Base-by-base conservation (phyloP, 148 eudicot genomes). In the Camellia lanceoleosa region DNA sequence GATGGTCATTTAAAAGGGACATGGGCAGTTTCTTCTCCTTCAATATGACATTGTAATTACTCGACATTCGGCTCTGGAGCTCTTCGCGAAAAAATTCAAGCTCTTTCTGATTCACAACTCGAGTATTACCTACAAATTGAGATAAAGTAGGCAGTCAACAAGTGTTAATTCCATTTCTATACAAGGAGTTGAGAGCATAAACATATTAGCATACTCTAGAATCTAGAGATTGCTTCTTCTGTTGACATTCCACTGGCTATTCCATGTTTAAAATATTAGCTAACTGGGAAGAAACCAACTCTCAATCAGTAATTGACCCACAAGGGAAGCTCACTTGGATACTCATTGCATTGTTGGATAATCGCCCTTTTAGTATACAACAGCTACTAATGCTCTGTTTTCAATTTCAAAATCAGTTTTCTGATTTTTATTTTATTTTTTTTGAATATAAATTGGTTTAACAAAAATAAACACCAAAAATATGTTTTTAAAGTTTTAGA, bases 31-130 rank as follows among this genome's bases (percentile, higher is more conserved):
- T 96, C 78, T 88, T 96, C 74, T 85, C 95, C 80, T 82, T 89
- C 87, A 93, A 76, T 77, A 95, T 86, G 59, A 92, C 92, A 89
- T 88, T 90, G 82, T 91, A 92, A 83, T 84, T 93, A 80, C 89
- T 92, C 60, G 98, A 92, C 77, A 88, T 71, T 20, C 90, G 91
- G 71, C 5, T 89, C 20, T 79, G 78, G 41, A 92, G 92, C 87
- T 93, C 98, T 61, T 92, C 94, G 7, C 97, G 92, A 58, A 96
- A 96, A 86, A 84, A 82, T 70, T 91, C 95, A 75, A 93, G 95
- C 87, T 91, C 90, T 79, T 93, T 91, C 86, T 91, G 97, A 83
- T 77, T 74, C 9, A 91, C 90, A 79, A 89, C 91, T 76, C 97
- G 88, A 38, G 95, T 93, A 78, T 94, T 91, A 43, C 90, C 98